phyloP scores from a whole-genome alignment of 306 rosid genomes.

The Datisca glomerata region DNA sequence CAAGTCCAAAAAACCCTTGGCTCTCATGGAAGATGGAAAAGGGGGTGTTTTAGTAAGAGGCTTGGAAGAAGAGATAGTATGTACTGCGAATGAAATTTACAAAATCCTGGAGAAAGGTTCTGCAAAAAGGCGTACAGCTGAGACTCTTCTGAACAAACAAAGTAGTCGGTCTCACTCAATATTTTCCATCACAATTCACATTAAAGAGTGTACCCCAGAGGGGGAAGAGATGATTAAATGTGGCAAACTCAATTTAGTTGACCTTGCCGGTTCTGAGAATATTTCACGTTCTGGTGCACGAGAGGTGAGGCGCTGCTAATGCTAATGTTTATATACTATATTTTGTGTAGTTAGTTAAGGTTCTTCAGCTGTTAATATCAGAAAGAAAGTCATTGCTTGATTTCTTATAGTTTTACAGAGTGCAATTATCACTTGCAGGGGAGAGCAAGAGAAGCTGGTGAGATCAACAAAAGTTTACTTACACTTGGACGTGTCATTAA shows the following conservation, averaged over 20 bases:
- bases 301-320: constrained; percentile 47
- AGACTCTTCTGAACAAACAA: constrained; percentile 97
- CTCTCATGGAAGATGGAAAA: constrained; percentile 98
- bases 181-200: constrained; percentile 98
- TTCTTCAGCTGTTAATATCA: too few species aligned
- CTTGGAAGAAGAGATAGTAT: constrained; percentile 97
- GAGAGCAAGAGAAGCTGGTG: constrained; percentile 99
- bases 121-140: constrained; percentile 97
- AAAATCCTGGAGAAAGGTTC: constrained; percentile 97
- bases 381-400: too few species aligned
- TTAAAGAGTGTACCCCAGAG: constrained; percentile 95
- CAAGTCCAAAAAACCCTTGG: constrained; percentile 89
- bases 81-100: constrained; percentile 95
- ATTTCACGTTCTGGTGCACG: constrained; percentile 99
- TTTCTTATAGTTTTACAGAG: constrained; percentile 17
- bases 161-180: constrained; percentile 99
- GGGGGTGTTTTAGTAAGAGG: constrained; percentile 99
- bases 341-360: too few species aligned
- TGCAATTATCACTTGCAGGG: constrained; percentile 54
- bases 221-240: constrained; percentile 99
- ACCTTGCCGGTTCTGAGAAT: constrained; percentile 98
- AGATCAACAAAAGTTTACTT: constrained; percentile 93
- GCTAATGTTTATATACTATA: constrained; percentile 10
- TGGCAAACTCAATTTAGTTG: constrained; percentile 96
- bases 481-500: constrained; percentile 97